phyloP scores from a whole-genome alignment of 805 yeast genomes.

The Teunomyces kruisii region DNA sequence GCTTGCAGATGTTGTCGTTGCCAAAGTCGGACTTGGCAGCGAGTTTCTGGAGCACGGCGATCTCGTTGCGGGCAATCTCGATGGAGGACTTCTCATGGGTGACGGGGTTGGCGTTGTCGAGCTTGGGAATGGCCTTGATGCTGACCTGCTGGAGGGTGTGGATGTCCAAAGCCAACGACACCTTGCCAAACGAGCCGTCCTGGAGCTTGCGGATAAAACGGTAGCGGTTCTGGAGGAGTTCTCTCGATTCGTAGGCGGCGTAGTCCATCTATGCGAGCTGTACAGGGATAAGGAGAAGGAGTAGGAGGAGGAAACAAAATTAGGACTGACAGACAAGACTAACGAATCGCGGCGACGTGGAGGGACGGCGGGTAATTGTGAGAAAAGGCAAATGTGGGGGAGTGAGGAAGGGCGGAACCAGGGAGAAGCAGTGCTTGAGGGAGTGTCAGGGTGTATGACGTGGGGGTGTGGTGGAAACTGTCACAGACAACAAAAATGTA shows the following conservation, averaged over 20 bases:
- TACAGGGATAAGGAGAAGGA: constrained; percentile 11
- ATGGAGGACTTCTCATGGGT: constrained; percentile 8
- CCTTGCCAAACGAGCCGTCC: constrained; percentile 63
- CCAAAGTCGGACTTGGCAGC: constrained; percentile 16
- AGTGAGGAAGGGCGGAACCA: too few relatives aligned
- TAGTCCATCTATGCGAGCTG: constrained; percentile 25
- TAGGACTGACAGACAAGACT: too few relatives aligned
- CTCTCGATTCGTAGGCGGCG: constrained; percentile 3
- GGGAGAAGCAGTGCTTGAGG: too few relatives aligned
- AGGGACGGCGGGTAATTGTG: too few relatives aligned
- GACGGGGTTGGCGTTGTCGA: constrained; percentile 35
- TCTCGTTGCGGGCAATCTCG: constrained; percentile 54
- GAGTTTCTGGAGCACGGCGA: constrained; percentile 39
- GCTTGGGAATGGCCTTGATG: constrained; percentile 52
- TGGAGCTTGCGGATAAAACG: constrained; percentile 45
- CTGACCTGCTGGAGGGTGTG: constrained; percentile 41
- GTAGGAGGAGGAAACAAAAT: too few relatives aligned
- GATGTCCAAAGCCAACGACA: constrained; percentile 50
- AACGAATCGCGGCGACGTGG: too few relatives aligned
- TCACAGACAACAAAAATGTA: neutral
- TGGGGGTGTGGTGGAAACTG: too few relatives aligned
- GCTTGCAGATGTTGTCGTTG: constrained; percentile 52
- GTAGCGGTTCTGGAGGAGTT: constrained; percentile 38
- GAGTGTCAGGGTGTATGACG: too few relatives aligned
- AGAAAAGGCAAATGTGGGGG: too few relatives aligned